Percentiles rank a stretch among this genome's conserved stretches.
These are phyloP conservation scores for Glarea lozoyensis DNA, from an alignment of 495 filamentous ascomycete genomes.

Conservation along the genomic window DNA sequence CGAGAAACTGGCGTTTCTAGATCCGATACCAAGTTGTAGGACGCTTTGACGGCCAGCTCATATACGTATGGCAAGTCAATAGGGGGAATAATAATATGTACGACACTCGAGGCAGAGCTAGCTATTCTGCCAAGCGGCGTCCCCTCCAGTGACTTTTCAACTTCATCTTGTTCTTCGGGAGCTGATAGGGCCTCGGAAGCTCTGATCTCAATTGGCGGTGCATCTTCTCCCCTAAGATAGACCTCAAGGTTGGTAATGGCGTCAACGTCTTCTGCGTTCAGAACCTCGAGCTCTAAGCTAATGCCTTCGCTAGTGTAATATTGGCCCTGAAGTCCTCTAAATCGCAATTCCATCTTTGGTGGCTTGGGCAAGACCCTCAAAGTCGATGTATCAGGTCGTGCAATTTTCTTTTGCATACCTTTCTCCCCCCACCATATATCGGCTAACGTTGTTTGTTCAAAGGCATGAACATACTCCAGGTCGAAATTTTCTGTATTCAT, in stretches of 20 bases:
- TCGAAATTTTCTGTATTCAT: slow-evolving; percentile 59
- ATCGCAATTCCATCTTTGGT: slow-evolving; percentile 74
- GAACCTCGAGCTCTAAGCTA: slow-evolving; percentile 53
- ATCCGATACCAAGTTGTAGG: slow-evolving; percentile 74
- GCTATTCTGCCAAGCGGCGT: slow-evolving; percentile 40
- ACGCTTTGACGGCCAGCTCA: slow-evolving; percentile 59
- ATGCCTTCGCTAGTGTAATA: slow-evolving; percentile 82
- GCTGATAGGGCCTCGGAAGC: slow-evolving; percentile 26
- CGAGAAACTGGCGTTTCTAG: slow-evolving; percentile 77
- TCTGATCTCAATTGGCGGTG: slow-evolving; percentile 29
- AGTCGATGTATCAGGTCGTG: slow-evolving; percentile 36
- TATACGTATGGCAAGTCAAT: slow-evolving; percentile 48
- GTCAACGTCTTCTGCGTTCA: slow-evolving; percentile 78
- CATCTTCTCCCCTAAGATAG: slow-evolving; percentile 52
- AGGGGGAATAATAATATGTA: slow-evolving; percentile 41
- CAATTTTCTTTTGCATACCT: slow-evolving; percentile 35
- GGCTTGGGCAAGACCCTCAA: slow-evolving; percentile 78
- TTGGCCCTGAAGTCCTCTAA: slow-evolving; percentile 49
- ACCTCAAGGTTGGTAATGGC: slow-evolving; percentile 62
- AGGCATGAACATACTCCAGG: slow-evolving; percentile 52
- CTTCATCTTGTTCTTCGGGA: slow-evolving; percentile 25
- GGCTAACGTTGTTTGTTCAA: slow-evolving; percentile 29
- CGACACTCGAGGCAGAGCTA: slow-evolving; percentile 27
- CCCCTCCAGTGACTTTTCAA: slow-evolving; percentile 23
- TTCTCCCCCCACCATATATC: slow-evolving; percentile 48